These are phyloP conservation scores for Zea mays DNA, from an alignment of 176 grass and related monocot genomes.

Conservation along the genomic window DNA sequence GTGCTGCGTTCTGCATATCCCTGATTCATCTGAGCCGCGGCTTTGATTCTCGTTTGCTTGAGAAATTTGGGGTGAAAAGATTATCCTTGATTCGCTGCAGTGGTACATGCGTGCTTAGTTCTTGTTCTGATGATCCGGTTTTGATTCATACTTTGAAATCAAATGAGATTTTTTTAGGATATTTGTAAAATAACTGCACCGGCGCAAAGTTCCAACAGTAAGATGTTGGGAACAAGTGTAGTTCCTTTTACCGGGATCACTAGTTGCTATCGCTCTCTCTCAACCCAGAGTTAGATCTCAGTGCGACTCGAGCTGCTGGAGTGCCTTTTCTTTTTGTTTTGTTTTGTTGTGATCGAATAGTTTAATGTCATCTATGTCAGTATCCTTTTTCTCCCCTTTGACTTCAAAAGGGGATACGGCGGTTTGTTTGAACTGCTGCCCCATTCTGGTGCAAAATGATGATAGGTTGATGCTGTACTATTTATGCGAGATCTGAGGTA, in stretches of 20 bases:
- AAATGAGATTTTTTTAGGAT: background rate
- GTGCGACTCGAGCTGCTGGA: background rate
- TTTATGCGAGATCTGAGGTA: constrained; percentile 21
- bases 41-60: background rate
- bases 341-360: background rate
- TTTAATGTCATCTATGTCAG: constrained; percentile 14
- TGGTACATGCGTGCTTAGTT: background rate
- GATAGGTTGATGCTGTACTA: constrained; percentile 19
- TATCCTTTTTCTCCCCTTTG: background rate
- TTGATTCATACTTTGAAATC: background rate
- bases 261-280: background rate
- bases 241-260: background rate
- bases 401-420: constrained; percentile 8
- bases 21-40: constrained; percentile 12
- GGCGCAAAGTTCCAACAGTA: background rate
- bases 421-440: background rate
- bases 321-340: background rate
- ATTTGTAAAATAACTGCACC: background rate
- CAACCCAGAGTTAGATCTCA: constrained; percentile 29
- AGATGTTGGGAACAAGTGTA: background rate
- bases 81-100: constrained; percentile 8
- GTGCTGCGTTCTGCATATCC: background rate
- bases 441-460: constrained; percentile 10
- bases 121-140: constrained; percentile 3
- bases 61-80: background rate